phyloP scores from a whole-genome alignment of 306 rosid species.

The Mimosa pudica region DNA sequence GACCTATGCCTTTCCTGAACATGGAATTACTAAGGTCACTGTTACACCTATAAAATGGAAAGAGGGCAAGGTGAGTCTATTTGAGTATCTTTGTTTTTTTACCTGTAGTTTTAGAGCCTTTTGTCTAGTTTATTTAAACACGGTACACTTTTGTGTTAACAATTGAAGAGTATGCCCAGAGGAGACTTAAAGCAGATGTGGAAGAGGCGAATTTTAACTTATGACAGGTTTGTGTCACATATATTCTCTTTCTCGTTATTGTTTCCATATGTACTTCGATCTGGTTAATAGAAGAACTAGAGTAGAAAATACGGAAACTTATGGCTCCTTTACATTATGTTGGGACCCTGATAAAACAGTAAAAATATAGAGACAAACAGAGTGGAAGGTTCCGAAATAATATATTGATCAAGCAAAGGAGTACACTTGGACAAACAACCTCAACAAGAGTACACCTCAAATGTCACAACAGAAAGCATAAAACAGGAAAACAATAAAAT shows the following conservation, averaged over 20 bases:
- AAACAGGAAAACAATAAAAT: too few species aligned
- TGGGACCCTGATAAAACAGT: too few species aligned
- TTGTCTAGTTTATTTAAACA: background rate
- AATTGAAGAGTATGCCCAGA: slow-evolving; percentile 54
- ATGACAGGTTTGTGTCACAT: slow-evolving; percentile 51
- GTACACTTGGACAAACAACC: too few species aligned
- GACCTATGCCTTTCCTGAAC: slow-evolving; percentile 85
- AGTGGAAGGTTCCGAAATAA: too few species aligned
- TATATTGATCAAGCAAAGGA: too few species aligned
- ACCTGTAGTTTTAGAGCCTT: background rate
- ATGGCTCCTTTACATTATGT: background rate
- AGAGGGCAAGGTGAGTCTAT: slow-evolving; percentile 77
- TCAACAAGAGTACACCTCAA: too few species aligned
- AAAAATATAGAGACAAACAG: too few species aligned
- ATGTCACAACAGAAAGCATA: too few species aligned
- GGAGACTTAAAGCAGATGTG: slow-evolving; percentile 69
- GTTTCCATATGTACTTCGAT: background rate
- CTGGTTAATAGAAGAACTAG: background rate
- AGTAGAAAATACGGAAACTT: background rate
- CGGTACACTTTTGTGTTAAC: background rate
- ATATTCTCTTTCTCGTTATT: background rate
- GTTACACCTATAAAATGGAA: slow-evolving; percentile 93
- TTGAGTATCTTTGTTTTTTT: background rate
- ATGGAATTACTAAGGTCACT: slow-evolving; percentile 76
- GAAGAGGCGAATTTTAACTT: slow-evolving; percentile 56